Percentiles rank a stretch among this genome's conserved stretches.
phyloP scores from a whole-genome alignment of 352 stramenopile genomes.

The Phytopythium litorale region DNA sequence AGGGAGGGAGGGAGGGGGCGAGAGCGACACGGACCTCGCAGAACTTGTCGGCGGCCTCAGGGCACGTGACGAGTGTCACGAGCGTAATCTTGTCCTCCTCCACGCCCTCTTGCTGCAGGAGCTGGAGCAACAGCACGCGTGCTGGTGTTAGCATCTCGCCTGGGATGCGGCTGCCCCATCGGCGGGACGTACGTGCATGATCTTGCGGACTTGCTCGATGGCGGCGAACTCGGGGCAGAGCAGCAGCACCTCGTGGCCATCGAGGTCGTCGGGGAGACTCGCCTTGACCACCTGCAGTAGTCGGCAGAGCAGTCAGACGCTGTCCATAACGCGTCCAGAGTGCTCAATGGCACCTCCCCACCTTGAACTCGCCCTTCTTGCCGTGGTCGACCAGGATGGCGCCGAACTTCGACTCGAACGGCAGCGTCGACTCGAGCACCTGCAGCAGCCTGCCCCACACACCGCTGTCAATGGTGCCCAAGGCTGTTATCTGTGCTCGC shows the following conservation, averaged over 20 bases:
- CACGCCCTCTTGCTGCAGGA: conserved; percentile 67
- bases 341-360: conserved; percentile 4
- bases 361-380: conserved; percentile 40
- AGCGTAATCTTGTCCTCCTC: conserved; percentile 77
- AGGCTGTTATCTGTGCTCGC: neutral
- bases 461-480: neutral
- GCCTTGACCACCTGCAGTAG: conserved; percentile 36
- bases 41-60: conserved; percentile 72
- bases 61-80: conserved; percentile 76
- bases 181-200: conserved; percentile 49
- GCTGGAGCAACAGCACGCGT: conserved; percentile 18
- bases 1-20: too few relatives aligned
- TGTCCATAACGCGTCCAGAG: neutral
- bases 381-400: conserved; percentile 52
- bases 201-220: conserved; percentile 63
- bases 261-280: conserved; percentile 55
- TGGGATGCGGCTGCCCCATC: too few relatives aligned
- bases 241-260: conserved; percentile 63
- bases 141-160: neutral
- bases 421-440: conserved; percentile 51
- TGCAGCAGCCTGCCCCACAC: conserved; percentile 30
- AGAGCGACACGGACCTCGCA: conserved; percentile 45
- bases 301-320: neutral
- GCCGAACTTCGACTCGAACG: conserved; percentile 62
- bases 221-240: conserved; percentile 62